phyloP scores from a whole-genome alignment of 768 basidiomycete genomes.

The Suillus tomentosus region DNA sequence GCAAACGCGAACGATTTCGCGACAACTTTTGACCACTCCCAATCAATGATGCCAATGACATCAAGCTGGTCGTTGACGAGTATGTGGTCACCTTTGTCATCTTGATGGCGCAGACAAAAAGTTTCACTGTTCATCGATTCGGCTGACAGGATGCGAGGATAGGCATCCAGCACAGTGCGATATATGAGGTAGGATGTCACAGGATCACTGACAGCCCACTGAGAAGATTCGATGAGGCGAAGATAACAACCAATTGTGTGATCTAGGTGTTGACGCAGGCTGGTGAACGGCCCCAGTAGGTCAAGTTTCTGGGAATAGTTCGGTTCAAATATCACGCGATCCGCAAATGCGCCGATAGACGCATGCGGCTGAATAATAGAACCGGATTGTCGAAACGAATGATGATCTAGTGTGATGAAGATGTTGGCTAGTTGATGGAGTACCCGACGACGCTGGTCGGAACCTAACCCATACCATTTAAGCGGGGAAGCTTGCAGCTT shows the following conservation, averaged over 20 bases:
- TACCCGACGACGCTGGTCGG: not conserved
- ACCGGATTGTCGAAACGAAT: not conserved
- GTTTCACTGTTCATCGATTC: not conserved
- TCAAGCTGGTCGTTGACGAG: slow-evolving; percentile 26
- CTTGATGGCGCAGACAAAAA: slow-evolving; percentile 26
- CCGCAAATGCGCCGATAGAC: not conserved
- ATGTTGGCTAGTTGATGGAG: slow-evolving; percentile 1
- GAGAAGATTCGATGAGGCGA: not conserved
- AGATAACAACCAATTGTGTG: not conserved
- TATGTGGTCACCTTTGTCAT: slow-evolving; percentile 30
- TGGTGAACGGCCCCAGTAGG: not conserved
- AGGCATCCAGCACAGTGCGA: slow-evolving; percentile 13
- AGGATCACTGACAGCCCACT: not conserved
- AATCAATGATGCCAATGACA: slow-evolving; percentile 32
- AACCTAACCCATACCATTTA: not conserved
- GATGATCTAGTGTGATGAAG: not conserved
- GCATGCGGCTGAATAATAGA: not conserved
- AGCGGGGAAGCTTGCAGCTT: not conserved
- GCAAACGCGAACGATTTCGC: not conserved
- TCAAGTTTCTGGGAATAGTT: not conserved
- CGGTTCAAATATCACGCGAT: not conserved
- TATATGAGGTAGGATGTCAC: slow-evolving; percentile 13
- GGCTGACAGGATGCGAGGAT: not conserved
- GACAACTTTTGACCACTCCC: slow-evolving; percentile 26
- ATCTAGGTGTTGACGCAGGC: not conserved